Conservation (phyloP, 2,329 filamentous ascomycete species). For the Nemania bipapillata region DNA sequence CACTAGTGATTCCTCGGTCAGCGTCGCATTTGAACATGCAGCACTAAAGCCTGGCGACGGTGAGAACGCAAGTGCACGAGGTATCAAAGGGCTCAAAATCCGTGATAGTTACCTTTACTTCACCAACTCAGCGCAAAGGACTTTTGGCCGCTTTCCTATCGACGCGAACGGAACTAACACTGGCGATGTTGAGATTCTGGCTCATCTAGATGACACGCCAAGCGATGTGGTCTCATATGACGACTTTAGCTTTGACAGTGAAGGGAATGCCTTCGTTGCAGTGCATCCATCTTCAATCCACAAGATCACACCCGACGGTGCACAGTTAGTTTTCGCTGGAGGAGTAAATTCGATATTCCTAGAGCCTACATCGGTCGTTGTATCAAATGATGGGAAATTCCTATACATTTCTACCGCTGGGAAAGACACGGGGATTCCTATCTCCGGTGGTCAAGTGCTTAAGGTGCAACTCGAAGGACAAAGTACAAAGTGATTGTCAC, state of each 20-base stretch:
- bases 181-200: conserved; percentile 38
- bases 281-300: conserved; percentile 37
- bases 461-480: conserved; percentile 14
- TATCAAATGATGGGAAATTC: conserved; percentile 36
- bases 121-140: conserved; percentile 41
- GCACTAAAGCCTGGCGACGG: conserved; percentile 22
- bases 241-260: conserved; percentile 39
- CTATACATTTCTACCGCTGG: conserved; percentile 41
- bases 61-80: conserved; percentile 19
- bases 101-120: conserved; percentile 40
- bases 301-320: conserved; percentile 38
- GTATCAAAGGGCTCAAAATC: conserved; percentile 39
- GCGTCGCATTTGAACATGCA: conserved; percentile 34
- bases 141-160: conserved; percentile 32
- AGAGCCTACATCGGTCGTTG: conserved; percentile 37
- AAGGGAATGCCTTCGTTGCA: conserved; percentile 39
- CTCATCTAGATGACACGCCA: conserved; percentile 1
- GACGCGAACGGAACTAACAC: conserved; percentile 32
- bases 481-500: not conserved
- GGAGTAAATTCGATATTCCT: conserved; percentile 24
- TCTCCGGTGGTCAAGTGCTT: conserved; percentile 35
- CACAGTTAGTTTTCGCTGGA: conserved; percentile 34
- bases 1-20: conserved; percentile 26
- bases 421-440: conserved; percentile 22
- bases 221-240: conserved; percentile 27